Evolutionary conservation across 805 yeast genomes (phyloP), one percentile per base, ranked within the genome.

Genomic region (Pichia heedii): DNA sequence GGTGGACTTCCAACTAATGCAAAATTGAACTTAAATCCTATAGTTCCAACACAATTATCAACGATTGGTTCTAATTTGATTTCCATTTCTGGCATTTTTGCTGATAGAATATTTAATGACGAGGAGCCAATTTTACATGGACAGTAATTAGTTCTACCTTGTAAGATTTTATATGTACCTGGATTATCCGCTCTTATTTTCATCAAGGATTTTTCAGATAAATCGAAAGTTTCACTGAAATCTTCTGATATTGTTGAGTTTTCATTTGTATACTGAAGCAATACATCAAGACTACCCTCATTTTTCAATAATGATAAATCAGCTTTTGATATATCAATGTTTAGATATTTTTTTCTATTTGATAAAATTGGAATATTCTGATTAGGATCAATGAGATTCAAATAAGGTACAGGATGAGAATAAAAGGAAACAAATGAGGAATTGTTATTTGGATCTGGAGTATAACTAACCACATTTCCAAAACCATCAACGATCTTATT

Each of bases 31-130:
- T 68, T 67, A 52, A 70, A 76, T 0, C 97, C 98, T 9, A 87
- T 80, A 37, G 88, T 86, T 0, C 98, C 98, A 26, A 93, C 84
- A 66, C 99, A 93, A 39, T 82, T 76, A 54, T 90, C 97, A 22
- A 77, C 68, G 3, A 90, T 77, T 3, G 90, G 77, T 13, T 67
- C 67, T 1, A 87, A 77, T 2, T 51, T 37, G 15, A 76, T 68
- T 3, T 56, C 55, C 18, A 71, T 65, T 2, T 72, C 69, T 3
- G 74, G 76, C 33, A 50, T 41, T 2, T 57, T 58, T 1, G 72
- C 74, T 12, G 57, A 50, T n/a, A 53, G 44, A 1, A 86, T 70
- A 16, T 66, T 56, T 11, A 83, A 67, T 1, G 67, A 59, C 1
- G 79, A 70, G 11, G 75, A 66, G n/a, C 81, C 86, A 19, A 84